Base-by-base conservation (phyloP, 768 basidiomycete genomes). In the Hypsizygus marmoreus region DNA sequence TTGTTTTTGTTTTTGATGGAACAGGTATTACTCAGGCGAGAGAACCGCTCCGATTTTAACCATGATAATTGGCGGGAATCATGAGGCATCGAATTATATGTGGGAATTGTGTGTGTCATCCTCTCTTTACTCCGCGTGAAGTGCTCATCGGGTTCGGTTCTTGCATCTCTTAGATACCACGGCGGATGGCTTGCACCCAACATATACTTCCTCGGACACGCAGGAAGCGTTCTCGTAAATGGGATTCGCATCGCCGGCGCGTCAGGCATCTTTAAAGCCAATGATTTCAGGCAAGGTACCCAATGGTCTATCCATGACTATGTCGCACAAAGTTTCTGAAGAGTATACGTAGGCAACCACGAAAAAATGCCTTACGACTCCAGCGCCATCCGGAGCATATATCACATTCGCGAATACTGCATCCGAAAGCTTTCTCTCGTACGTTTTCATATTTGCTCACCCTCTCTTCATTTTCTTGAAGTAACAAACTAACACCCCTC, bases 131-230 rank as follows among this genome's bases (percentile, higher is more conserved):
- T 5, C 2, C 9, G n/a, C n/a, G n/a, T n/a, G n/a, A n/a, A n/a
- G n/a, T n/a, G n/a, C n/a, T n/a, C n/a, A n/a, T n/a, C n/a, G n/a
- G n/a, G n/a, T n/a, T n/a, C 10, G 33, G 43, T 16, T 41, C 28
- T 39, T 37, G 30, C 35, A 4, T 20, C 8, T 42, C 6, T 24
- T 42, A 95, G 92, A 46, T 97, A 93, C 64, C 90, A 98, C 57
- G 95, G 95, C 13, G 95, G 94, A 5, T 98, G 95, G 95, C 67
- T 98, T 9, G 97, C 95, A 0, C 90, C 89, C 0, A 95, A 97
- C 60, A 95, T 99, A 42, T 99, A 97, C 67, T 98, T 90, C 64
- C 79, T 99, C 2, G 97, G 97, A 0, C 81, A 86, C 58, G 92
- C 94, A 2, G 95, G 95, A 0, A 90, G 88, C 40, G 76, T 99